A percentile compares a stretch with the other conserved stretches of the same genome.
Evolutionary conservation across 164 flowering plant species (phyloP).

Genomic region (Echeveria elegans): DNA sequence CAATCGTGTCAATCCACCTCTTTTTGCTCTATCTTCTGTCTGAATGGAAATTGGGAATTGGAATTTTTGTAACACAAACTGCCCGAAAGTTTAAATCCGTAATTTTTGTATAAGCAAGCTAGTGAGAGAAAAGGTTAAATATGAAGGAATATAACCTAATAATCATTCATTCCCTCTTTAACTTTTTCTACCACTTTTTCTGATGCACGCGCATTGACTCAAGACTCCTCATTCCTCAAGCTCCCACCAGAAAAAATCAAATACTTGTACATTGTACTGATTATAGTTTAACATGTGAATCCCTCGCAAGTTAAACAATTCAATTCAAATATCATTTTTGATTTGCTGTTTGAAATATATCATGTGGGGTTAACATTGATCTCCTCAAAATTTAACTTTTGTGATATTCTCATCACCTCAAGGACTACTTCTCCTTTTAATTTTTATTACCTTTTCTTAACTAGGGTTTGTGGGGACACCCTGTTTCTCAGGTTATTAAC

Average conservation of each 20-base stretch:
- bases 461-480: slow-evolving; percentile 1
- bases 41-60: no score
- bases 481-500: background rate
- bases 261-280: background rate
- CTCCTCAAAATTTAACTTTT: background rate
- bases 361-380: background rate
- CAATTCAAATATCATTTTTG: background rate
- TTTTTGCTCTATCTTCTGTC: no score
- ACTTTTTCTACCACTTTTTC: background rate
- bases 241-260: background rate
- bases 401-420: background rate
- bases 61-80: background rate
- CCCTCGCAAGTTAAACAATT: background rate
- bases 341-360: background rate
- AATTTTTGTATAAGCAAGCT: background rate
- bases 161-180: background rate
- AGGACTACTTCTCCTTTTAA: background rate
- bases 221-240: background rate
- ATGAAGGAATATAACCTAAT: background rate
- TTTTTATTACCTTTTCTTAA: background rate
- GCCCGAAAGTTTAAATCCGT: background rate
- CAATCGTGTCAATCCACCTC: no score
- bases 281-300: slow-evolving; percentile 4
- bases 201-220: slow-evolving; percentile 8
- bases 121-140: background rate